phyloP scores from a whole-genome alignment of 108 stramenopile genomes.

The Cyclotella cryptica region DNA sequence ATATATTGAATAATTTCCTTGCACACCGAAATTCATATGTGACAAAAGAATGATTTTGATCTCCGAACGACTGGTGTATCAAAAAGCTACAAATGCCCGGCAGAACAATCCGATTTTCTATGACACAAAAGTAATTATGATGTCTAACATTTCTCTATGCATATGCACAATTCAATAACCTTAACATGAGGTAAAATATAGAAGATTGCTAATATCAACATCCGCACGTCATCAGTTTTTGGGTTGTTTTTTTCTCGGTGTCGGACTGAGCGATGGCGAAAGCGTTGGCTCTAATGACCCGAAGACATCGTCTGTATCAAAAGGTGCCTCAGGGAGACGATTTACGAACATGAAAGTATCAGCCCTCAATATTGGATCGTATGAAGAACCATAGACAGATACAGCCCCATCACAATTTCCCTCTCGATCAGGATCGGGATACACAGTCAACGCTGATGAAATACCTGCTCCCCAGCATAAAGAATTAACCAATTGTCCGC shows the following conservation, averaged over 20 bases:
- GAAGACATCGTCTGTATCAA: neutral
- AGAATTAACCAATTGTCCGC: constrained; percentile 40
- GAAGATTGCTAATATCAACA: too few species aligned
- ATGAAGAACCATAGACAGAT: constrained; percentile 23
- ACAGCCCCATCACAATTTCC: constrained; percentile 17
- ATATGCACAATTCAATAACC: too few species aligned
- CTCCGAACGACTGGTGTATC: too few species aligned
- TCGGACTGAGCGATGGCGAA: neutral
- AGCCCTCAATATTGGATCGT: constrained; percentile 36
- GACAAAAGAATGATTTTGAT: too few species aligned
- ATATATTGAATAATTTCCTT: too few species aligned
- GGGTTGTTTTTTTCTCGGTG: neutral
- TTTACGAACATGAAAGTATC: constrained; percentile 55
- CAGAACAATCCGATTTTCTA: too few species aligned
- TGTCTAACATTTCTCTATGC: too few species aligned
- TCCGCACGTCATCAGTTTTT: neutral
- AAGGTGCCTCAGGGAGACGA: constrained; percentile 42
- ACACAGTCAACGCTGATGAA: constrained; percentile 38
- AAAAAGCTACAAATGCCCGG: too few species aligned
- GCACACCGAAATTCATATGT: too few species aligned
- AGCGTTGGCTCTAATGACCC: neutral
- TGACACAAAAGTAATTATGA: too few species aligned
- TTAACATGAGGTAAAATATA: too few species aligned
- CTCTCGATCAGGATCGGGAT: constrained; percentile 5
- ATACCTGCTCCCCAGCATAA: constrained; percentile 50